Conservation (phyloP, 192 early-diverging fungal genomes). For the Mortierella hygrophila region DNA sequence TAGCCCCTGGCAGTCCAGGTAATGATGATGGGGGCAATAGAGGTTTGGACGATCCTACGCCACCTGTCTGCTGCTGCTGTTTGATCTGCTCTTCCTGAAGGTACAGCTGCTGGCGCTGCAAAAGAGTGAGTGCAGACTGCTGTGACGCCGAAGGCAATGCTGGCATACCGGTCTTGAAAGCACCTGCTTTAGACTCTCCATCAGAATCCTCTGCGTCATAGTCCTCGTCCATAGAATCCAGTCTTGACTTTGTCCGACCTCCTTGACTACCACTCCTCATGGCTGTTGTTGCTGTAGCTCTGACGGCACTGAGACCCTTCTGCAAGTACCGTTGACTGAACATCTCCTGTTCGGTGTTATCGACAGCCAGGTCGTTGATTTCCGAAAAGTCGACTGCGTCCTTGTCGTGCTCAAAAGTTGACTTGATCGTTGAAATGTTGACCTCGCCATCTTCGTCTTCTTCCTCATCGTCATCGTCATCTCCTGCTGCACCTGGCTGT, state of each 20-base stretch:
- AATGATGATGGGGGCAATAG: not conserved
- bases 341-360: conserved; percentile 68
- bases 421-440: conserved; percentile 48
- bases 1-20: not conserved
- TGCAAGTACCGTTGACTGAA: conserved; percentile 62
- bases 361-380: conserved; percentile 79
- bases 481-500: conserved; percentile 56
- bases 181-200: conserved; percentile 15
- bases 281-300: conserved; percentile 35
- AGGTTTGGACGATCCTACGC: conserved; percentile 7
- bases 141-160: not conserved
- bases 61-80: not conserved
- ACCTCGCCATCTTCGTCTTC: conserved; percentile 56
- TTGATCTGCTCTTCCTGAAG: conserved; percentile 38
- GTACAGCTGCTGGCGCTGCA: conserved; percentile 33
- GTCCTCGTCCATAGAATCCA: conserved; percentile 70
- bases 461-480: conserved; percentile 56
- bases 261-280: conserved; percentile 35
- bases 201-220: conserved; percentile 53
- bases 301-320: conserved; percentile 54
- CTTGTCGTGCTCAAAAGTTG: conserved; percentile 66
- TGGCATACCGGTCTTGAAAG: not conserved
- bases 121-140: conserved; percentile 6
- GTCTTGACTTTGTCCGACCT: conserved; percentile 52
- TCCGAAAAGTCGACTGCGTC: conserved; percentile 90